Conservation (phyloP, 2,329 filamentous ascomycete genomes). For the Cladosporium halotolerans region DNA sequence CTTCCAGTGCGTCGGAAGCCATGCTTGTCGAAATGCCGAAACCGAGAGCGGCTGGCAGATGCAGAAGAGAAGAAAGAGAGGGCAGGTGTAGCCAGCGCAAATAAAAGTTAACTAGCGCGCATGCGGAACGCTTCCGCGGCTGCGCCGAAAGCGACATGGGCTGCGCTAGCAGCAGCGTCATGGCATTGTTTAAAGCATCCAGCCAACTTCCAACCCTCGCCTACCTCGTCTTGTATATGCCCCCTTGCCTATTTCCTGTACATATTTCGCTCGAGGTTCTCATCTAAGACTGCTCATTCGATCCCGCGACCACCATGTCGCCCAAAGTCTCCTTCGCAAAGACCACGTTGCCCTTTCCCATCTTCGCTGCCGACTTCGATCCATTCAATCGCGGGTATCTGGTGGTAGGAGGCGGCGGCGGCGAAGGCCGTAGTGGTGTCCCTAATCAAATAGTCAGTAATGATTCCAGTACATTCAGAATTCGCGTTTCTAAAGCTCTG, state of each 20-base stretch:
- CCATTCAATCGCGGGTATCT: slow-evolving; percentile 69
- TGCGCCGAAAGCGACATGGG: neutral
- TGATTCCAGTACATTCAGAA: neutral
- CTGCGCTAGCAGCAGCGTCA: too few relatives aligned
- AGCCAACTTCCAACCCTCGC: too few relatives aligned
- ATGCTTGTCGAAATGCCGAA: slow-evolving; percentile 7
- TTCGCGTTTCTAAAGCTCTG: neutral
- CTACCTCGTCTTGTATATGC: neutral
- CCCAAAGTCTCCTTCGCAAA: slow-evolving; percentile 45
- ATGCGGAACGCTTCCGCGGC: neutral
- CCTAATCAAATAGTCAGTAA: slow-evolving; percentile 74
- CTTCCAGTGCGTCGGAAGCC: slow-evolving; percentile 9
- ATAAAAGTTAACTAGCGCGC: neutral
- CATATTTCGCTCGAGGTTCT: neutral
- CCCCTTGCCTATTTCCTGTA: neutral
- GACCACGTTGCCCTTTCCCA: slow-evolving; percentile 69
- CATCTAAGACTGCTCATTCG: neutral
- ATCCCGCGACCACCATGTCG: slow-evolving; percentile 3
- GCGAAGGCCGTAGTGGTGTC: slow-evolving; percentile 72
- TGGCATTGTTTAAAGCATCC: too few relatives aligned
- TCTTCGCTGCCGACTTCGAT: slow-evolving; percentile 85
- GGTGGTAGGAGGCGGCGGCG: slow-evolving; percentile 81
- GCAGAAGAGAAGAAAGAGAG: neutral
- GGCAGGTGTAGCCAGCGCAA: slow-evolving; percentile 1
- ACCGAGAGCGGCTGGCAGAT: slow-evolving; percentile 7